phyloP scores from a whole-genome alignment of 2,329 filamentous ascomycete genomes.

The Colletotrichum sansevieriae region DNA sequence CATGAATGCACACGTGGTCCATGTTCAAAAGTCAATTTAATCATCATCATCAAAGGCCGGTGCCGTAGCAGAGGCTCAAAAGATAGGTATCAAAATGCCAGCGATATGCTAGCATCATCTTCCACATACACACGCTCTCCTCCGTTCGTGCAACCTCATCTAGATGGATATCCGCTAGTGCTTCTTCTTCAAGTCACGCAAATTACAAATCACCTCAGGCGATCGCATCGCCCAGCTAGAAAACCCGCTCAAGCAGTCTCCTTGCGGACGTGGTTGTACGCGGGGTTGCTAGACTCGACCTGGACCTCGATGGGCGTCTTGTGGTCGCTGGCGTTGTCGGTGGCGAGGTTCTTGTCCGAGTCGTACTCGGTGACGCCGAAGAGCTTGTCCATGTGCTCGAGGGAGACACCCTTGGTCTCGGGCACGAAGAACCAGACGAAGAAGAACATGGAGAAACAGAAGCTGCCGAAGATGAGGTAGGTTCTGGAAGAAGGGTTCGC shows the following conservation, averaged over 20 bases:
- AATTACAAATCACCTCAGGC: slow-evolving; percentile 17
- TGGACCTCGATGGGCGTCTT: slow-evolving; percentile 32
- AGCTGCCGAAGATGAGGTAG: slow-evolving; percentile 74
- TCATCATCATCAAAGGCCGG: slow-evolving; percentile 16
- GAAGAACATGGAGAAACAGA: slow-evolving; percentile 73
- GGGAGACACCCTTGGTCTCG: slow-evolving; percentile 70
- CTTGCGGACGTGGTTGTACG: slow-evolving; percentile 39
- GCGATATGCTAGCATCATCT: slow-evolving; percentile 10
- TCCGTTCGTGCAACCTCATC: slow-evolving; percentile 23
- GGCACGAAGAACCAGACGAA: slow-evolving; percentile 73
- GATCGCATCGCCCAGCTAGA: background rate
- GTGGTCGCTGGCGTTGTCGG: slow-evolving; percentile 36
- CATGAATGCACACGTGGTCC: too few species aligned
- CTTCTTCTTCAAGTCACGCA: background rate
- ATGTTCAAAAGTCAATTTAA: slow-evolving; percentile 11
- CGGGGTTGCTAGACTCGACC: slow-evolving; percentile 34
- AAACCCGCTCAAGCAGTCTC: slow-evolving; percentile 21
- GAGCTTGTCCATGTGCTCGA: slow-evolving; percentile 43
- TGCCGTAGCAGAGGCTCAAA: slow-evolving; percentile 17
- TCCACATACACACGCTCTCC: background rate
- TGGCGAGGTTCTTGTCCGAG: slow-evolving; percentile 31
- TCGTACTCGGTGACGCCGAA: slow-evolving; percentile 40
- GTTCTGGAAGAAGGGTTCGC: slow-evolving; percentile 52
- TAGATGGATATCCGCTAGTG: slow-evolving; percentile 22
- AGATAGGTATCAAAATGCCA: slow-evolving; percentile 39